These are phyloP conservation scores for Terfezia boudieri DNA, from an alignment of 495 filamentous ascomycete species.

Conservation along the genomic window DNA sequence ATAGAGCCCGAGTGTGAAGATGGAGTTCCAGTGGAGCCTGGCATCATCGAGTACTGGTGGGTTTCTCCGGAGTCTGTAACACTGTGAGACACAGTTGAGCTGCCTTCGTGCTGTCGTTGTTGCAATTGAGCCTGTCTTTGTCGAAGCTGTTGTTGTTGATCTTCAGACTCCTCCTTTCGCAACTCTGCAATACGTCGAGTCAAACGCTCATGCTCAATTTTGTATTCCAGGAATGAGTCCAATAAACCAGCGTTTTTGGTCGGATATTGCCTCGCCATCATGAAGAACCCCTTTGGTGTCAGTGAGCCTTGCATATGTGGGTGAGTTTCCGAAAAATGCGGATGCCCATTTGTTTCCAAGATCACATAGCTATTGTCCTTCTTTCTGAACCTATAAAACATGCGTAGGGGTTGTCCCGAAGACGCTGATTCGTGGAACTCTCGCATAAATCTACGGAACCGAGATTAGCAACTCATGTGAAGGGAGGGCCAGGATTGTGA, in stretches of 20 bases:
- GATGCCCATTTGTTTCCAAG: slow-evolving; percentile 78
- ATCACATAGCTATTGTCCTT: slow-evolving; percentile 51
- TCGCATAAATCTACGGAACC: slow-evolving; percentile 33
- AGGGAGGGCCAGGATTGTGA: background rate
- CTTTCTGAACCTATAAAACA: slow-evolving; percentile 77
- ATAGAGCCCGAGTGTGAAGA: slow-evolving; percentile 22
- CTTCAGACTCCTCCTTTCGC: slow-evolving; percentile 65
- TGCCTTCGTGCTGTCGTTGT: slow-evolving; percentile 16
- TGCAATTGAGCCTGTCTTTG: slow-evolving; percentile 11
- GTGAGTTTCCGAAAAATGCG: slow-evolving; percentile 45
- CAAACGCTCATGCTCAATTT: slow-evolving; percentile 86
- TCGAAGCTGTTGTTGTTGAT: slow-evolving; percentile 30
- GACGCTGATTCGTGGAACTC: slow-evolving; percentile 86
- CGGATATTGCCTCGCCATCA: slow-evolving; percentile 82
- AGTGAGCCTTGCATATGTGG: background rate
- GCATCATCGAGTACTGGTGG: background rate
- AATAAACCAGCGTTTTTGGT: slow-evolving; percentile 64
- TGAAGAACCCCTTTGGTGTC: slow-evolving; percentile 56
- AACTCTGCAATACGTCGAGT: slow-evolving; percentile 66
- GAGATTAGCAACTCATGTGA: no score
- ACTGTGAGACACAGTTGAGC: slow-evolving; percentile 28
- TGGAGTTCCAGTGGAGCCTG: slow-evolving; percentile 4
- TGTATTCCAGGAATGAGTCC: slow-evolving; percentile 91
- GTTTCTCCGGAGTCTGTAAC: slow-evolving; percentile 23
- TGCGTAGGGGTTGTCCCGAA: slow-evolving; percentile 50